phyloP scores from a whole-genome alignment of 257 asterid genomes.

The Nyctanthes arbortristis region DNA sequence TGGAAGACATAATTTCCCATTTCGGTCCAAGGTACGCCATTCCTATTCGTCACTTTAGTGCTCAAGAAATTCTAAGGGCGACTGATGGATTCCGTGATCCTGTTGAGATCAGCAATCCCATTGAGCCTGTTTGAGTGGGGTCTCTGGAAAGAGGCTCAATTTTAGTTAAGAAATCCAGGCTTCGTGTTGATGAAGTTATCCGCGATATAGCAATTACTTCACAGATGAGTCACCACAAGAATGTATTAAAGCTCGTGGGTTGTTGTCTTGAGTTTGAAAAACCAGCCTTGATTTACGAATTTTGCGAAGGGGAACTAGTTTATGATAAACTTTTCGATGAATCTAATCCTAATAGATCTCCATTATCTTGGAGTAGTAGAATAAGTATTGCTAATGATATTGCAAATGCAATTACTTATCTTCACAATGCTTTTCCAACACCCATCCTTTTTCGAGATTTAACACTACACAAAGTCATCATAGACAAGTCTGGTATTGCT shows the following conservation, averaged over 20 bases:
- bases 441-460: slow-evolving; percentile 19
- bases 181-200: neutral
- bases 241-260: slow-evolving; percentile 18
- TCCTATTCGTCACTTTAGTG: slow-evolving; percentile 16
- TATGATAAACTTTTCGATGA: neutral
- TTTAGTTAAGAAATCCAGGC: neutral
- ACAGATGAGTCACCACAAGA: slow-evolving; percentile 22
- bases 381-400: slow-evolving; percentile 14
- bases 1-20: slow-evolving; percentile 15
- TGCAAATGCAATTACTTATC: slow-evolving; percentile 3
- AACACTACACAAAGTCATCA: slow-evolving; percentile 1
- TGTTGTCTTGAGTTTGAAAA: slow-evolving; percentile 10
- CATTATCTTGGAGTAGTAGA: slow-evolving; percentile 12
- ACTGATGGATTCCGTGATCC: neutral
- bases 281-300: slow-evolving; percentile 17
- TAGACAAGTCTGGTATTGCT: slow-evolving; percentile 14
- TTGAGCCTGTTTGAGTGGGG: neutral
- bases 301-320: neutral
- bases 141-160: neutral
- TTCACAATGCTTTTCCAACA: neutral
- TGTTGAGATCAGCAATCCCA: neutral
- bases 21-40: slow-evolving; percentile 1
- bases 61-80: neutral
- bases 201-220: slow-evolving; percentile 19
- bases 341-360: neutral